Evolutionary conservation across 75 land plant genomes (phyloP), one percentile per base, ranked within the genome.

Genomic region (Pinus taeda): DNA sequence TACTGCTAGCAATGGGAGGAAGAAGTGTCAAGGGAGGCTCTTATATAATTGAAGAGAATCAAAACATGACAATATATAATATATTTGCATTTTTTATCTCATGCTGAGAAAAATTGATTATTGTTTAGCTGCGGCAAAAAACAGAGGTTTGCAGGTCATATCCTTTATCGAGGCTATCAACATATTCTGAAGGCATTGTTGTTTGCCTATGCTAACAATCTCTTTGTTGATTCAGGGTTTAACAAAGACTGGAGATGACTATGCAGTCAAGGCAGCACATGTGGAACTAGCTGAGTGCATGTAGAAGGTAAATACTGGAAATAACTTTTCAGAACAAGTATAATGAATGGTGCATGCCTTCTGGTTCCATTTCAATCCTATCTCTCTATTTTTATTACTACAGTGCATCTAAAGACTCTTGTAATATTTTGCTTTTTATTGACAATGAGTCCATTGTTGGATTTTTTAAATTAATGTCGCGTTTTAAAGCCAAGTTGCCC

Each of bases 221-320:
- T 56, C 55, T 72, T 53, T 58, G 5, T 57, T 55, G 36, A 76
- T 30, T 59, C 81, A 97, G 99, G 99, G 98, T 74, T n/a, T n/a
- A n/a, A n/a, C n/a, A n/a, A n/a, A n/a, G n/a, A n/a, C n/a, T n/a
- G n/a, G n/a, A n/a, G n/a, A n/a, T n/a, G 26, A 26, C 94, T 94
- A n/a, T n/a, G n/a, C n/a, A n/a, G n/a, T n/a, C n/a, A n/a, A n/a
- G 79, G 86, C 95, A 74, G 98, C 99, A 56, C 99, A 97, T 85
- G 98, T 97, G 70, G 99, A 97, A 78, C 93, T 97, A 81, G 99
- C 98, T 67, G 99, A 97, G 74, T 87, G 99, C 15, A 97, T 97
- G 99, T 90, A 95, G 6, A 97, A 97, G 92, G 99, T 94, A 74
- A 59, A 77, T 22, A 42, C 49, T 18, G 53, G 22, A 42, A 15